Conservation (phyloP, 2,329 filamentous ascomycete species). For the Cercospora sp. region DNA sequence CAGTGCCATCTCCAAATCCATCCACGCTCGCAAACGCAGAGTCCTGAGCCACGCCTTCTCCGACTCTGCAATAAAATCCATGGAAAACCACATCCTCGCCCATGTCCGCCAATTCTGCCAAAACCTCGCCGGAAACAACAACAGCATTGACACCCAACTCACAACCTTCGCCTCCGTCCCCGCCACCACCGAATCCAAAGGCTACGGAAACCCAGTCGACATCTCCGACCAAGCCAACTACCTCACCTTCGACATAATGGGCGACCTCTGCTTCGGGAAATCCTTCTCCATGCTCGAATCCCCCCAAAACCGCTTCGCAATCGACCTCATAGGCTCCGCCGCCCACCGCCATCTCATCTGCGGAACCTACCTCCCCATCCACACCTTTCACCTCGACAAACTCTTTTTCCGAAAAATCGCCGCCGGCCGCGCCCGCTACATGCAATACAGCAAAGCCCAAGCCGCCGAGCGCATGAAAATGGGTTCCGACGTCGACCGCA, state of each 20-base stretch:
- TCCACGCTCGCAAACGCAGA: conserved; percentile 50
- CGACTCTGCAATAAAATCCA: conserved; percentile 47
- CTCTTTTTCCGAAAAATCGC: conserved; percentile 49
- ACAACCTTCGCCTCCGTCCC: background rate
- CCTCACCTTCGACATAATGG: conserved; percentile 43
- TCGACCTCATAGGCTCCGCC: conserved; percentile 30
- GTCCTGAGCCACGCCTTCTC: conserved; percentile 52
- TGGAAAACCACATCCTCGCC: conserved; percentile 50
- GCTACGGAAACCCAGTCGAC: conserved; percentile 48
- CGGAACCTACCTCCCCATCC: conserved; percentile 48
- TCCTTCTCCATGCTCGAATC: conserved; percentile 48
- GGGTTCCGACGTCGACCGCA: conserved; percentile 35
- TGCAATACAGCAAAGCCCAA: conserved; percentile 48
- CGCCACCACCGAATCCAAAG: conserved; percentile 28
- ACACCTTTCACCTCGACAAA: conserved; percentile 42
- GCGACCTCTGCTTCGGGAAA: conserved; percentile 38
- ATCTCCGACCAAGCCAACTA: conserved; percentile 48
- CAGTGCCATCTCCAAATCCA: conserved; percentile 47
- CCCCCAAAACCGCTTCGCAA: conserved; percentile 38
- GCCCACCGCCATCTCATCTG: conserved; percentile 38
- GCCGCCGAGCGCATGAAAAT: conserved; percentile 45
- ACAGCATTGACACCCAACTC: too few species aligned
- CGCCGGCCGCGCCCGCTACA: conserved; percentile 44
- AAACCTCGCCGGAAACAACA: conserved; percentile 27
- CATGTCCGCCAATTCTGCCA: conserved; percentile 46